Evolutionary conservation across 805 yeast species (phyloP).

Genomic region (Yarrowia porcina): DNA sequence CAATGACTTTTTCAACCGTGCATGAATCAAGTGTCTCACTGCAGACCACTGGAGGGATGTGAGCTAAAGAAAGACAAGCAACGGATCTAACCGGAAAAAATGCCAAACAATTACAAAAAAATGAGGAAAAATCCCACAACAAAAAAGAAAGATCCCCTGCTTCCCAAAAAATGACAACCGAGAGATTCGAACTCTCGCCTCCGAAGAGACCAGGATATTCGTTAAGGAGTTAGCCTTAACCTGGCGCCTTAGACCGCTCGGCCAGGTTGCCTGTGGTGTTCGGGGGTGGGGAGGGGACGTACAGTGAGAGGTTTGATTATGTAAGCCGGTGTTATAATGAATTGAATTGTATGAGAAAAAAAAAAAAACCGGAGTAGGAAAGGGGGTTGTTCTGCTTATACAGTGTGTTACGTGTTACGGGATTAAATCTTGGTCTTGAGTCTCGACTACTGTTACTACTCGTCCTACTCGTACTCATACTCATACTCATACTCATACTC

Average conservation of each 20-base stretch:
- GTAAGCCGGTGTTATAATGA: too few relatives aligned
- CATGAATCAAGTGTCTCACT: neutral
- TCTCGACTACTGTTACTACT: too few relatives aligned
- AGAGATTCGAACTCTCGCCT: slow-evolving; percentile 25
- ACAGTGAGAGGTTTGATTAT: neutral
- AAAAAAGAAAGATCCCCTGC: neutral
- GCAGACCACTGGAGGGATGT: neutral
- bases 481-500: too few relatives aligned
- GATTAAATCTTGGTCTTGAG: too few relatives aligned
- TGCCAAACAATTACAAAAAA: too few relatives aligned
- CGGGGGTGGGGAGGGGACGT: neutral
- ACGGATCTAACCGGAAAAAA: neutral
- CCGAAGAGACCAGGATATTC: slow-evolving; percentile 23
- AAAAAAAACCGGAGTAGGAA: too few relatives aligned
- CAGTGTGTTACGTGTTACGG: too few relatives aligned
- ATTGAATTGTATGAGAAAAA: too few relatives aligned
- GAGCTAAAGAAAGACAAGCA: neutral
- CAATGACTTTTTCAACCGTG: slow-evolving; percentile 8
- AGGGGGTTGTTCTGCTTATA: too few relatives aligned
- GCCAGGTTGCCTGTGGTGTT: slow-evolving; percentile 21
- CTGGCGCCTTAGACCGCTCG: slow-evolving; percentile 27
- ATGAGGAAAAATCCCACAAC: neutral
- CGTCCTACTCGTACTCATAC: too few relatives aligned
- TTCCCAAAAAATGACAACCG: slow-evolving; percentile 17
- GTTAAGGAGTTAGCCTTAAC: slow-evolving; percentile 22